Base-by-base conservation (phyloP, 2,329 filamentous ascomycete species). In the Ceratocystis variospora region DNA sequence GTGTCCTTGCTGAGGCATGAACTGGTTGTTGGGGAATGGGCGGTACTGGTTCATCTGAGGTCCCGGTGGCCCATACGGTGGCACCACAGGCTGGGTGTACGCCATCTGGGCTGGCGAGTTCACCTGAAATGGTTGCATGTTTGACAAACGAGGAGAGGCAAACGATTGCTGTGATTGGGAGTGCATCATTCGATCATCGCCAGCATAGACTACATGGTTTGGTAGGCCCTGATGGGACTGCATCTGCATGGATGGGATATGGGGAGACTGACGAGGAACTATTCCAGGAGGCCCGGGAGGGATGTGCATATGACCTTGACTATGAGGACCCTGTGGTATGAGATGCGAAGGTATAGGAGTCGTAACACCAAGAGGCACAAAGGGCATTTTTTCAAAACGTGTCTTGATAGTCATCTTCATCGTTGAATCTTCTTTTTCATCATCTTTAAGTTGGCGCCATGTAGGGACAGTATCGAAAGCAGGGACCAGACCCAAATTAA, bases 111-210 rank as follows among this genome's bases (percentile, higher is more conserved):
- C 82, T 69, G 86, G 85, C 22, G 86, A 86, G 64, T 82, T 83
- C 78, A 89, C 86, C 12, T 83, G 82, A 2, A 83, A 83, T 74
- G 90, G 83, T 37, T 86, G 84, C 17, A 85, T 81, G 69, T 86
- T 87, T 63, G 85, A 82, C 71, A 91, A 82, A 63, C 91, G 85
- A 62, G 93, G 91, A 17, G 92, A 96, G 7, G 89, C 87, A 74
- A 90, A 94, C 2, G 90, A 90, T 71, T 92, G 90, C 2, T 86
- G 86, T 28, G 89, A 91, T 70, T 87, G 91, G 5, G 87, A 88
- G 67, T 89, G 89, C 77, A 94, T 88, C 89, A 96, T 96, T 63
- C 91, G 85, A 70, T 96, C 92, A 70, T 86, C 85, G 68, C 85
- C 86, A 71, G 87, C 89, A 70, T 86, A 88, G 2, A 83, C 82